Evolutionary conservation across 2,329 filamentous ascomycete species (phyloP), one percentile per base, ranked within the genome.

Genomic region (Colletotrichum sp.): DNA sequence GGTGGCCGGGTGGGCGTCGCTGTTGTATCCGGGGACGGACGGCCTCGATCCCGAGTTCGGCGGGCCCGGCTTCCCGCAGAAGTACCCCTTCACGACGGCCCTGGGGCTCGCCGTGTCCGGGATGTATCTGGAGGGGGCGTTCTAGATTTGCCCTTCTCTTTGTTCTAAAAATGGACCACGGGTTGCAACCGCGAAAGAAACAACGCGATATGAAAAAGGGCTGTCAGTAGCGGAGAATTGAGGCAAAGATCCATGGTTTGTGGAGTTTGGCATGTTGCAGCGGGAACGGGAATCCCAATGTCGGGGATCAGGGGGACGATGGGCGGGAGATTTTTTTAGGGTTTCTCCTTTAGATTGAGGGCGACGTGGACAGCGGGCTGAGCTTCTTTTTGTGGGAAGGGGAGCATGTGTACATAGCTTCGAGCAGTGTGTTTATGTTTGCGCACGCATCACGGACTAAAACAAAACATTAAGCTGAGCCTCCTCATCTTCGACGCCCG

Each of bases 11-110:
- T 77, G 86, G 30, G 76, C 79, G 18, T 82, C 85, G 44, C 82
- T 83, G 64, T 71, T 85, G 36, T 87, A 82, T 72, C 86, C 86
- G 9, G 83, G 82, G 18, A 82, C 85, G 6, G 83, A 81, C 76
- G 86, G 86, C 12, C 81, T 86, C 8, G 86, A 88, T 52, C 85
- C 85, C 1, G 86, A 88, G 79, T 87, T 87, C 74, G 86, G 86
- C 12, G 83, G 85, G 9, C 84, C 86, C 0, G 86, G 81, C 8
- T 87, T 87, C 76, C 86, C 87, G 16, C 86, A 88, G 80, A 75
- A 75, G 18, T 71, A 76, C 44, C 52, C 66, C 30, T 76, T 76
- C 75, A 71, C 75, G 6, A 34, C 34, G 30, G 71, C 60, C 9
- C 24, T 76, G 8, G 66, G 75, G 13, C 63, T 76, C 18, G 75